Percentiles rank a stretch among this genome's conserved stretches.
phyloP scores from a whole-genome alignment of 2,329 filamentous ascomycete species.

The Ceratocystis cubensis region DNA sequence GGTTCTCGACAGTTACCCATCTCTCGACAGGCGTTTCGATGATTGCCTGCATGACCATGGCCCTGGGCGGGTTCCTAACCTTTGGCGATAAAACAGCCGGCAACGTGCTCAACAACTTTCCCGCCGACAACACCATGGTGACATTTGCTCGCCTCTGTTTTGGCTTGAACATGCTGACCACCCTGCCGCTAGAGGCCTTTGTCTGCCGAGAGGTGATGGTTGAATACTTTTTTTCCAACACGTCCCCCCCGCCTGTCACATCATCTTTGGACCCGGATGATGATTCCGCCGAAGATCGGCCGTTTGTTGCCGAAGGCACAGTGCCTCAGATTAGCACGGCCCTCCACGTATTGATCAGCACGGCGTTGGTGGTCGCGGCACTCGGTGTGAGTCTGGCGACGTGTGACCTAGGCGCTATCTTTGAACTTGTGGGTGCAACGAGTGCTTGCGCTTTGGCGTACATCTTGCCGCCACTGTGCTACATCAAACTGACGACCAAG shows the following conservation, averaged over 20 bases:
- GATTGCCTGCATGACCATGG: constrained; percentile 81
- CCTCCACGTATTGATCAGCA: constrained; percentile 77
- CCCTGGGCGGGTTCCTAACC: constrained; percentile 75
- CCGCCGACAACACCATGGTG: constrained; percentile 78
- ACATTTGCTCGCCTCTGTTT: constrained; percentile 92
- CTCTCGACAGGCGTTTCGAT: constrained; percentile 84
- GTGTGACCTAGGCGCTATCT: constrained; percentile 86
- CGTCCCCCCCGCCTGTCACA: constrained; percentile 9
- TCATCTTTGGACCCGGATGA: constrained; percentile 5
- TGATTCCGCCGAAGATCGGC: constrained; percentile 12
- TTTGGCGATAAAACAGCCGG: constrained; percentile 87
- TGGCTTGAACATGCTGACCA: constrained; percentile 97
- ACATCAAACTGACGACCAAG: constrained; percentile 75
- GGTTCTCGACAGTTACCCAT: constrained; percentile 86
- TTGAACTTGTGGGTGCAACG: constrained; percentile 91
- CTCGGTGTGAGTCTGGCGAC: constrained; percentile 70
- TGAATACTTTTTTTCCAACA: constrained; percentile 55
- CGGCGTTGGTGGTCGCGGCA: constrained; percentile 64
- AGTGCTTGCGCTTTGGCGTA: constrained; percentile 90
- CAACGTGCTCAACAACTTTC: constrained; percentile 97
- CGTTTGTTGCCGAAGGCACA: constrained; percentile 20
- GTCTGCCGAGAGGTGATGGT: constrained; percentile 95
- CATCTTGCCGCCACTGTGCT: constrained; percentile 87
- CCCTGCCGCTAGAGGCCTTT: constrained; percentile 88
- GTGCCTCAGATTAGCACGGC: constrained; percentile 39